Evolutionary conservation across 164 flowering plant species (phyloP), one percentile per base, ranked within the genome.

Genomic region (Magnolia sinica): DNA sequence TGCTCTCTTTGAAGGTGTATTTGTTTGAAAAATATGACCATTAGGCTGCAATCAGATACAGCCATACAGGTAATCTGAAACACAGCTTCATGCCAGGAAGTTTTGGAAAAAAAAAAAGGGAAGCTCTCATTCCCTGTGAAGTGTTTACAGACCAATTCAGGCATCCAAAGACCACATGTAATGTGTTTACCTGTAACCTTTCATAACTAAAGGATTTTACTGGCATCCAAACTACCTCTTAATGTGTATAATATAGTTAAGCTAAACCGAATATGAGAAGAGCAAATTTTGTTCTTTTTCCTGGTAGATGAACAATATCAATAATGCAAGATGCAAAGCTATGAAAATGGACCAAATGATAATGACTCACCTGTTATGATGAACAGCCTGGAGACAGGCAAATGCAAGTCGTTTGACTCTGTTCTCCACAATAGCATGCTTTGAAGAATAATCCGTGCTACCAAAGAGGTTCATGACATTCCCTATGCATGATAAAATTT

Each of bases 301-400:
- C 61, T 13, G 13, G 61, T 55, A 16, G 16, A 55, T 55, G 45
- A 55, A 55, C 61, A 55, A 8, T 11, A 19, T 55, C 18, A 10
- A 55, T 13, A 55, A 55, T 37, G 45, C 45, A 37, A 37, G 19
- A 58, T 13, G 19, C 63, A 58, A 58, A 13, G 63, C 63, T 58
- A 13, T 4, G 13, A 58, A 58, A 58, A 19, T 58, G 63, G 11
- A 65, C 22, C 68, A 65, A 24, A 10, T 8, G 18, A 4, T 68
- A 16, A 7, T 5, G 20, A 81, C 84, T 58, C 76, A 93, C 99
- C 98, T 94, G 72, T 91, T 91, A 27, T 84, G 87, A 86, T 94
- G 88, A 79, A 94, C 82, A 76, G 97, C 94, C 76, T 82, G 86
- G 70, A 94, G 80, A 78, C 96, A 96, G 27, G 89, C 83, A 87